A percentile compares a stretch with the other conserved stretches of the same genome.
phyloP scores from a whole-genome alignment of 2,329 filamentous ascomycete species.

The Pseudophaeomoniella oleicola region DNA sequence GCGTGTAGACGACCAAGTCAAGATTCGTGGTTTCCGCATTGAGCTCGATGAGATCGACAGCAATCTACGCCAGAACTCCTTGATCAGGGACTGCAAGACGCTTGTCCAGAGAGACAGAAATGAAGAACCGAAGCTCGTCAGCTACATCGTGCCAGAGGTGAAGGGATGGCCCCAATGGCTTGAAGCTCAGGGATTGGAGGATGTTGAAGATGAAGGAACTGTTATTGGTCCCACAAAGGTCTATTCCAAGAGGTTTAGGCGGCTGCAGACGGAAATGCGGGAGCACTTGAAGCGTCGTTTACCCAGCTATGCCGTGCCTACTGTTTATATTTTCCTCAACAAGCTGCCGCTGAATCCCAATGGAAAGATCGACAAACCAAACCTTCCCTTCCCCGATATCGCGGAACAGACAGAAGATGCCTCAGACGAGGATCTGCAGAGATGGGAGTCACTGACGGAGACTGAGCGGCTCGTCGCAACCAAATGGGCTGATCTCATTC shows the following conservation, averaged over 20 bases:
- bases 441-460: slow-evolving; percentile 23
- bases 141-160: slow-evolving; percentile 76
- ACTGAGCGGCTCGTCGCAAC: slow-evolving; percentile 55
- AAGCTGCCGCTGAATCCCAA: slow-evolving; percentile 72
- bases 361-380: slow-evolving; percentile 68
- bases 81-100: slow-evolving; percentile 75
- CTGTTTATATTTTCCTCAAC: slow-evolving; percentile 56
- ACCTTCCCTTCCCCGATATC: slow-evolving; percentile 66
- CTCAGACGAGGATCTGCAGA: slow-evolving; percentile 33
- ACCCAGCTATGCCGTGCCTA: slow-evolving; percentile 61
- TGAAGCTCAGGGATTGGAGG: slow-evolving; percentile 36
- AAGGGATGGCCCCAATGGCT: slow-evolving; percentile 60
- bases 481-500: slow-evolving; percentile 60
- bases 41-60: slow-evolving; percentile 88
- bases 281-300: slow-evolving; percentile 59
- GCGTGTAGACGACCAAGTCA: slow-evolving; percentile 77
- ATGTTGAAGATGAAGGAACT: slow-evolving; percentile 37
- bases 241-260: slow-evolving; percentile 41
- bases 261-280: slow-evolving; percentile 44
- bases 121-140: slow-evolving; percentile 75
- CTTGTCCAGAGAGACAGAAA: slow-evolving; percentile 69
- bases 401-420: slow-evolving; percentile 47
- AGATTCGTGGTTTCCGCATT: slow-evolving; percentile 90
- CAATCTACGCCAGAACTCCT: slow-evolving; percentile 57
- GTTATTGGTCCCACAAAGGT: too few species aligned